phyloP scores from a whole-genome alignment of 192 early-diverging fungal species.

The Gonapodya sp. region DNA sequence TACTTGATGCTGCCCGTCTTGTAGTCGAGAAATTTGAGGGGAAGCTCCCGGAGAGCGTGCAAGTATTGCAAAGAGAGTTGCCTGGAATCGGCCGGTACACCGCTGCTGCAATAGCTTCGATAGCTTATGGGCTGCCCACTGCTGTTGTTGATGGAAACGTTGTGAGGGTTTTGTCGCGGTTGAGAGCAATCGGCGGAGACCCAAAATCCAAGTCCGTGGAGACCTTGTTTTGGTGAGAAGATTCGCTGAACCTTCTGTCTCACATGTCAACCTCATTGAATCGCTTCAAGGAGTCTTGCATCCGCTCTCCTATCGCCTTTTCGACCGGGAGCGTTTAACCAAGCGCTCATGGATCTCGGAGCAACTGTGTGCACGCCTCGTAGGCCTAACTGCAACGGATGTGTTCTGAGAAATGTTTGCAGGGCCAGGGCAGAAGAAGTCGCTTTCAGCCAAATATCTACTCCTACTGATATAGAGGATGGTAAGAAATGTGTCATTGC shows the following conservation, averaged over 20 bases:
- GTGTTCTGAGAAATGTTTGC: slow-evolving; percentile 51
- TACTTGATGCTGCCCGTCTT: slow-evolving; percentile 56
- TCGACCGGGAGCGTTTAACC: slow-evolving; percentile 66
- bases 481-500: slow-evolving; percentile 13
- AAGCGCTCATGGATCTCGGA: slow-evolving; percentile 72
- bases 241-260: background rate
- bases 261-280: background rate
- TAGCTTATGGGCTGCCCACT: slow-evolving; percentile 53
- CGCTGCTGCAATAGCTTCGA: slow-evolving; percentile 53
- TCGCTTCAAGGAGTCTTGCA: slow-evolving; percentile 45
- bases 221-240: slow-evolving; percentile 46
- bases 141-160: slow-evolving; percentile 72
- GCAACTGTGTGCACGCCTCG: slow-evolving; percentile 61
- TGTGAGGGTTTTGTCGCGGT: slow-evolving; percentile 53
- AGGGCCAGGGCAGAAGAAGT: slow-evolving; percentile 44
- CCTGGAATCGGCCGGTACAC: slow-evolving; percentile 65
- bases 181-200: slow-evolving; percentile 53
- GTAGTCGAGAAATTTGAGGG: slow-evolving; percentile 24
- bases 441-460: background rate
- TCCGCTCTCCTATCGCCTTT: slow-evolving; percentile 34
- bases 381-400: slow-evolving; percentile 48
- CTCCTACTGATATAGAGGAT: background rate
- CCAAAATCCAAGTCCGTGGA: slow-evolving; percentile 45
- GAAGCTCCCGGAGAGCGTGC: background rate
- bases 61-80: slow-evolving; percentile 41